Evolutionary conservation across 192 early-diverging fungal genomes (phyloP).

Genomic region (Podila epicladia): DNA sequence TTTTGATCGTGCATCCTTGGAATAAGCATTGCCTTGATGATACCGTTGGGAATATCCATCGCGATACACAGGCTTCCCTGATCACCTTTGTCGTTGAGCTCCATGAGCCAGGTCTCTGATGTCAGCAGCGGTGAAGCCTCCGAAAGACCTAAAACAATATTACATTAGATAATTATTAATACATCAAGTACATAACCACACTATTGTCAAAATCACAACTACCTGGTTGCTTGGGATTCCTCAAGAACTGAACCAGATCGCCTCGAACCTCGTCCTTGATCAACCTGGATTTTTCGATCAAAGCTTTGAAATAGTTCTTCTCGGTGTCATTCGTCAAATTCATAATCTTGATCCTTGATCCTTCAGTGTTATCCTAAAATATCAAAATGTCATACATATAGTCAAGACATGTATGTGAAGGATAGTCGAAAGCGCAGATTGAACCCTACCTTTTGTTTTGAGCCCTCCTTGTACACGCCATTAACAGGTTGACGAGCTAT

Average conservation of each 20-base stretch:
- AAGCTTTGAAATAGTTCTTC: constrained; percentile 12
- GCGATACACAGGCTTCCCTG: constrained; percentile 37
- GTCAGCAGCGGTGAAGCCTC: not conserved
- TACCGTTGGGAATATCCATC: constrained; percentile 21
- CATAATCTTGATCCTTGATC: constrained; percentile 7
- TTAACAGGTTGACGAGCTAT: too few species aligned
- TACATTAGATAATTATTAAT: not conserved
- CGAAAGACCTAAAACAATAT: constrained; percentile 9
- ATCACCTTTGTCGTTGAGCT: constrained; percentile 15
- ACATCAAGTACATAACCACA: not conserved
- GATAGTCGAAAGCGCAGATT: too few species aligned
- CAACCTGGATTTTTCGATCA: constrained; percentile 28
- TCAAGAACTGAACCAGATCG: constrained; percentile 20
- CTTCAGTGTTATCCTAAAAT: too few species aligned
- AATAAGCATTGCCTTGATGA: constrained; percentile 25
- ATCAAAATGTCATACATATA: too few species aligned
- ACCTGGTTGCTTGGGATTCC: constrained; percentile 28
- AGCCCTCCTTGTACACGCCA: too few species aligned
- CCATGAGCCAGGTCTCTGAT: constrained; percentile 41
- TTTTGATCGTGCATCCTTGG: constrained; percentile 22
- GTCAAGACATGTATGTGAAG: too few species aligned
- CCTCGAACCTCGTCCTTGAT: constrained; percentile 16
- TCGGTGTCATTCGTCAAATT: constrained; percentile 15
- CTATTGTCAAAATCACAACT: not conserved
- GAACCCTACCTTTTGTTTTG: too few species aligned